A percentile compares a stretch with the other conserved stretches of the same genome.
These are phyloP conservation scores for Pistacia atlantica DNA, from an alignment of 345 rosid genomes.

Conservation along the genomic window DNA sequence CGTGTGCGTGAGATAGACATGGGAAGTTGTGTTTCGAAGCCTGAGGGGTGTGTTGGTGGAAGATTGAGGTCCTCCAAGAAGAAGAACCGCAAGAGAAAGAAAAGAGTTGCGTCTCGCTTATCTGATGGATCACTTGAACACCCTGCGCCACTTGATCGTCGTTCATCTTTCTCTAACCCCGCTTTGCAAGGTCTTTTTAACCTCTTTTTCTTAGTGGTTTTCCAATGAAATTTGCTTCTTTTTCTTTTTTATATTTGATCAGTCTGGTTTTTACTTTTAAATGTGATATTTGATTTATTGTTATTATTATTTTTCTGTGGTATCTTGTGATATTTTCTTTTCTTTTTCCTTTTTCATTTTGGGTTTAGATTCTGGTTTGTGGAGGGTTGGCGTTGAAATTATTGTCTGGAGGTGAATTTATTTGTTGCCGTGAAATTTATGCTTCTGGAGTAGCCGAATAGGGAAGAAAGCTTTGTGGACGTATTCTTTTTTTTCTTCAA, in stretches of 20 bases:
- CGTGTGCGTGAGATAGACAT: conserved; percentile 25
- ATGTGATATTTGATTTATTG: conserved; percentile 17
- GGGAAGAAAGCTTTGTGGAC: not conserved
- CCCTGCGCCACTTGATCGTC: conserved; percentile 46
- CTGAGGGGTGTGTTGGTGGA: conserved; percentile 66
- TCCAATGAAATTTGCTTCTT: not conserved
- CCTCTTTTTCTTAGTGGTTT: not conserved
- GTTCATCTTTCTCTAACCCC: conserved; percentile 55
- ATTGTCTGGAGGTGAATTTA: not conserved
- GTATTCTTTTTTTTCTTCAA: not conserved
- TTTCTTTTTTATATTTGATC: not conserved
- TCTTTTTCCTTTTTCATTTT: conserved; percentile 9
- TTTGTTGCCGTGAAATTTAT: conserved; percentile 22
- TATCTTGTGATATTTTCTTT: not conserved
- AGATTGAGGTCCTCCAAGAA: conserved; percentile 57
- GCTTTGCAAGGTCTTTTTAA: conserved; percentile 54
- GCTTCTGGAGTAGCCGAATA: not conserved
- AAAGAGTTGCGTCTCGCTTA: conserved; percentile 45
- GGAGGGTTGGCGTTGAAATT: not conserved
- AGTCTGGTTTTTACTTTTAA: conserved; percentile 8
- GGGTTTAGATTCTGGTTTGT: conserved; percentile 14
- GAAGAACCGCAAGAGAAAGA: conserved; percentile 50
- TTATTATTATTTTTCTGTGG: conserved; percentile 26
- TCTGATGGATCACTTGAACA: conserved; percentile 55
- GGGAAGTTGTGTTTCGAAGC: conserved; percentile 88